Base-by-base conservation (phyloP, 2,329 filamentous ascomycete genomes). In the Penicillium sp. region DNA sequence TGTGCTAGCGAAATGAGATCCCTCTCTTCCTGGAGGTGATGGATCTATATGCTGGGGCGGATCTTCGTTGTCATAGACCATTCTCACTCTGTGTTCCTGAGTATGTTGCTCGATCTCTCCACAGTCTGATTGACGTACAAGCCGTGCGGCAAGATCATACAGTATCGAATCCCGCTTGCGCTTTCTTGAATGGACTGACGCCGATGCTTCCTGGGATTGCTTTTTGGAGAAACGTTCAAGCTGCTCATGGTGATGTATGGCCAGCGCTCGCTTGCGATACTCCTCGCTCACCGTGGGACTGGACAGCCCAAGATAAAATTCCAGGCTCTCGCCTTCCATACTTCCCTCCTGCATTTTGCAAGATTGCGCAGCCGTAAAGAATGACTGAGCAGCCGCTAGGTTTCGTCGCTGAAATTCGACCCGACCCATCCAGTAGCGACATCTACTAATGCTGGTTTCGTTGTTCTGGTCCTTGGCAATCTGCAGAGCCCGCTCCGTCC, bases 381-480 rank as follows among this genome's bases (percentile, higher is more conserved):
- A 40, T 7, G 30, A 16, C 17, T 50, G 39, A 8, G 58, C 56
- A 8, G 36, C 37, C 7, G 29, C 14, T 21, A 46, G 21, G 11
- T 53, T 43, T 4, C 36, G 39, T 14, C 44, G 48, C 11, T 40
- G 19, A 30, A 54, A 50, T 26, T 54, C 44, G 13, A 61, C 47
- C 11, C 53, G 47, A 7, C 56, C 57, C 36, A 57, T 38, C 59
- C 59, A 62, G 45, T 55, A 62, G 17, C 48, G 27, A 23, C 57
- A 60, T 23, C 42, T 45, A 7, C 48, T 53, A 14, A 49, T 30
- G 1, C 26, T 33, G 7, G 42, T 13, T 9, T 37, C 32, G 3
- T 54, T 15, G 0, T 34, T 25, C 1, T 43, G 15, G 7, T 25
- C 23, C 18, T 33, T 18, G 9, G 53, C 47, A n/a, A 46, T 10